phyloP scores from a whole-genome alignment of 768 basidiomycete species.

The Suillus variegatus region DNA sequence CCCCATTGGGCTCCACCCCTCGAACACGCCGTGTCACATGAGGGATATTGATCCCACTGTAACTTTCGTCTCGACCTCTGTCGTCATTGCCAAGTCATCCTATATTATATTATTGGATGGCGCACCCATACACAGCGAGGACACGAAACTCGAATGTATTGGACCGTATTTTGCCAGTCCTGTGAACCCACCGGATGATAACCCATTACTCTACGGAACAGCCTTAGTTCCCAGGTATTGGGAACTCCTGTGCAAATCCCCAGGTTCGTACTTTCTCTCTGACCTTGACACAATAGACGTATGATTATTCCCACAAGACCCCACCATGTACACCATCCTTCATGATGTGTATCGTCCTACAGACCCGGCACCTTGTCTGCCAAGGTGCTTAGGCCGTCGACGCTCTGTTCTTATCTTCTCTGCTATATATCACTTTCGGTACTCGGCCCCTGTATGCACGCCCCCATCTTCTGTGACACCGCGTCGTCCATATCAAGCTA shows the following conservation, averaged over 20 bases:
- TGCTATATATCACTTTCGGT: slow-evolving; percentile 59
- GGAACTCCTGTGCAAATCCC: slow-evolving; percentile 55
- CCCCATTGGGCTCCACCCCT: neutral
- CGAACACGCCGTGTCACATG: slow-evolving; percentile 49
- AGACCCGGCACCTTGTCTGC: slow-evolving; percentile 24
- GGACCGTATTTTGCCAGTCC: slow-evolving; percentile 32
- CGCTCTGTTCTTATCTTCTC: slow-evolving; percentile 47
- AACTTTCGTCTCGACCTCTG: slow-evolving; percentile 54
- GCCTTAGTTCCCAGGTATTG: slow-evolving; percentile 66
- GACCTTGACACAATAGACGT: slow-evolving; percentile 18
- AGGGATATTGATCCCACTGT: slow-evolving; percentile 65
- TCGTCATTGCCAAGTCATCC: slow-evolving; percentile 51
- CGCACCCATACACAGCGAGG: slow-evolving; percentile 53
- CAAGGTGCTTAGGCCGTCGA: slow-evolving; percentile 20
- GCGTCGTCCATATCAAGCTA: neutral
- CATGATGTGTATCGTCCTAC: slow-evolving; percentile 53
- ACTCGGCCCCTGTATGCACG: slow-evolving; percentile 25
- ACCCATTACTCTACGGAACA: slow-evolving; percentile 59
- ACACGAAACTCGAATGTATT: slow-evolving; percentile 36
- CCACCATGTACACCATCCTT: slow-evolving; percentile 62
- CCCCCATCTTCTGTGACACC: slow-evolving; percentile 19
- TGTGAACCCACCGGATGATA: slow-evolving; percentile 19
- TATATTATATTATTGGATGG: slow-evolving; percentile 57
- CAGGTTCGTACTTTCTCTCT: slow-evolving; percentile 39
- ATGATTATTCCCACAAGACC: slow-evolving; percentile 46